Conservation (phyloP, 2,329 filamentous ascomycete genomes). For the Apiospora kogelbergensis region DNA sequence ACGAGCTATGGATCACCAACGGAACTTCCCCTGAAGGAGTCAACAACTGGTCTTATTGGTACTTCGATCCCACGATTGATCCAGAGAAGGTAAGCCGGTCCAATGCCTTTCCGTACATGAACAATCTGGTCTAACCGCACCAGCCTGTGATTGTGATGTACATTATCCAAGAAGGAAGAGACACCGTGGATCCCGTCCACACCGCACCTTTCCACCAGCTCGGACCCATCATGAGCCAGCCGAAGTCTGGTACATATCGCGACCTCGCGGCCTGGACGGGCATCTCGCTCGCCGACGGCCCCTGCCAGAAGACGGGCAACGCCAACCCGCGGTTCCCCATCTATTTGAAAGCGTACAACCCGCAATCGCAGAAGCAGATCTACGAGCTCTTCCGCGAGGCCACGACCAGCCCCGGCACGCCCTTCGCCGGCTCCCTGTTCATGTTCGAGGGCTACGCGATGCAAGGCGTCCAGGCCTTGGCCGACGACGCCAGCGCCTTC, state of each 20-base stretch:
- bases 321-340: constrained; percentile 45
- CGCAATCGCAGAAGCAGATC: constrained; percentile 25
- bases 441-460: constrained; percentile 57
- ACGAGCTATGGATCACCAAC: constrained; percentile 36
- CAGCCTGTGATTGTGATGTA: constrained; percentile 42
- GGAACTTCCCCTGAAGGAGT: constrained; percentile 42
- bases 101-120: background rate
- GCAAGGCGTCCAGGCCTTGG: constrained; percentile 41
- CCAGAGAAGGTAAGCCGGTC: constrained; percentile 35
- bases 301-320: constrained; percentile 41
- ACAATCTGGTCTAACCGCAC: background rate
- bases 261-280: constrained; percentile 45
- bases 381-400: constrained; percentile 35
- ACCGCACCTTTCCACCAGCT: constrained; percentile 43
- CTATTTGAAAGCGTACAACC: constrained; percentile 40
- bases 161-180: constrained; percentile 43
- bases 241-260: constrained; percentile 40
- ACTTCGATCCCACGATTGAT: constrained; percentile 40
- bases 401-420: constrained; percentile 22
- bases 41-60: constrained; percentile 51
- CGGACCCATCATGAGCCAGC: constrained; percentile 31
- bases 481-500: constrained; percentile 40
- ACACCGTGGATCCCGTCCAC: constrained; percentile 38
- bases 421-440: constrained; percentile 43
- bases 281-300: constrained; percentile 34